Evolutionary conservation across 345 rosid genomes (phyloP).

Genomic region (Syzygium aqueum): DNA sequence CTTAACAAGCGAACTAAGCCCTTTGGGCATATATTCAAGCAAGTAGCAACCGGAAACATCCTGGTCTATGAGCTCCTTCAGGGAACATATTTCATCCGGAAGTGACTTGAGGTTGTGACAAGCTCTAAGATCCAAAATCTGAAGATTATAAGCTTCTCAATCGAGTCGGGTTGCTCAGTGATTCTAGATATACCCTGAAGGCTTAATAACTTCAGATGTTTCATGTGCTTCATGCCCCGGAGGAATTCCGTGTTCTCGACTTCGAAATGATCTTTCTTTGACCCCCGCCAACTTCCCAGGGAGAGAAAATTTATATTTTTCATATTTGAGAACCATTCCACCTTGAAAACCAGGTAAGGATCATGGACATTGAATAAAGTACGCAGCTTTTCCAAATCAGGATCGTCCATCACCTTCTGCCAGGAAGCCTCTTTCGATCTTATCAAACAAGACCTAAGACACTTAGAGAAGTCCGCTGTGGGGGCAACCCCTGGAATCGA

Average conservation of each 20-base stretch:
- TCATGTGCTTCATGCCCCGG: conserved; percentile 5
- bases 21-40: conserved; percentile 20
- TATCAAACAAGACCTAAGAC: neutral
- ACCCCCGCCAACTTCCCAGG: conserved; percentile 27
- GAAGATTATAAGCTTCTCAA: conserved; percentile 10
- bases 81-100: conserved; percentile 12
- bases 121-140: conserved; percentile 22
- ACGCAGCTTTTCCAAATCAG: neutral
- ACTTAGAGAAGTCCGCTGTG: neutral
- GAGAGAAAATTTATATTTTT: conserved; percentile 11
- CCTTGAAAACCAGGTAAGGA: conserved; percentile 8
- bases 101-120: conserved; percentile 26
- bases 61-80: conserved; percentile 16
- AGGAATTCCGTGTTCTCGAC: conserved; percentile 16
- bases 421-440: neutral
- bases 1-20: conserved; percentile 4
- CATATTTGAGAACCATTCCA: conserved; percentile 15
- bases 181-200: conserved; percentile 35
- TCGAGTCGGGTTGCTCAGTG: conserved; percentile 3
- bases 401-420: neutral
- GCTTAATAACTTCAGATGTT: conserved; percentile 18
- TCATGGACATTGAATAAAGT: conserved; percentile 19
- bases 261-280: conserved; percentile 18
- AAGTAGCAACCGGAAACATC: conserved; percentile 25
- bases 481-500: neutral